phyloP scores from a whole-genome alignment of 371 early-diverging fungal genomes.

The Zopfochytrium polystomum region DNA sequence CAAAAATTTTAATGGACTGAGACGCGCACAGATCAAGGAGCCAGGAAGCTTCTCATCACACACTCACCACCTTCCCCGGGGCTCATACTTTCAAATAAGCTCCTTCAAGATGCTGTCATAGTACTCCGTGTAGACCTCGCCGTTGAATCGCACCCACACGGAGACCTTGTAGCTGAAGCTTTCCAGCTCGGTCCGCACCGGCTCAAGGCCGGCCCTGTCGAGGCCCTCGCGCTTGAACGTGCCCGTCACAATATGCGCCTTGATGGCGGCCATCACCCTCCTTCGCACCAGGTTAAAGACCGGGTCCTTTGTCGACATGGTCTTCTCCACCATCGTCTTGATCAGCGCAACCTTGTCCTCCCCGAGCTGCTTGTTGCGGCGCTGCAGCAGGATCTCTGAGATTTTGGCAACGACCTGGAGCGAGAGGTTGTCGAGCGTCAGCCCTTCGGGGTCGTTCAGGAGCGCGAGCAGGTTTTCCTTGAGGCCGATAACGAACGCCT shows the following conservation, averaged over 20 bases:
- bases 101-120: constrained; percentile 58
- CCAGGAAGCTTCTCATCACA: background rate
- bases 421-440: constrained; percentile 48
- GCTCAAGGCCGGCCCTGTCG: constrained; percentile 60
- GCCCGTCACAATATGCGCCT: constrained; percentile 54
- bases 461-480: constrained; percentile 54
- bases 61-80: background rate
- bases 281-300: constrained; percentile 64
- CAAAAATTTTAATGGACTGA: too few relatives aligned
- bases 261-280: constrained; percentile 54
- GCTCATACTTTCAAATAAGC: background rate
- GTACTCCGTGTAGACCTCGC: constrained; percentile 62
- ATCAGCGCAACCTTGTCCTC: constrained; percentile 34
- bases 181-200: constrained; percentile 56
- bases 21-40: background rate
- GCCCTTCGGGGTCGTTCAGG: constrained; percentile 43
- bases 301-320: constrained; percentile 64
- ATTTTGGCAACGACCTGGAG: constrained; percentile 32
- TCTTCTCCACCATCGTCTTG: constrained; percentile 68
- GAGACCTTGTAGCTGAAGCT: constrained; percentile 46
- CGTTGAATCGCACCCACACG: constrained; percentile 60
- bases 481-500: constrained; percentile 35
- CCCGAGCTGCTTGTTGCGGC: background rate
- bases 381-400: background rate
- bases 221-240: constrained; percentile 46